Conservation (phyloP, 306 rosid genomes). For the Comarum palustre region DNA sequence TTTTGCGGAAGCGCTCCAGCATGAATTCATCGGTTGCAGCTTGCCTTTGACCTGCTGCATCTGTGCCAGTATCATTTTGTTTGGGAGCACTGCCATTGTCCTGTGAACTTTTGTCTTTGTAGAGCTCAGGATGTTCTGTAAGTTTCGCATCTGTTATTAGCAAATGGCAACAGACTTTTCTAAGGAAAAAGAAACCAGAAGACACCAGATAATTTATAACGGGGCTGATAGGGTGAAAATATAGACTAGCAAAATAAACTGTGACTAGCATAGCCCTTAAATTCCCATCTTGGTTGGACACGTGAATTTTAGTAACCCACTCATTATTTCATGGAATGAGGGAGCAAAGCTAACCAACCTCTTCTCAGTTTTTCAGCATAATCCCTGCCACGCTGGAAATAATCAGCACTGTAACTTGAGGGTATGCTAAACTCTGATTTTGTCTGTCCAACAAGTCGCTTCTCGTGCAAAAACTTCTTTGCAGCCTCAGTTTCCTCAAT, state of each 20-base stretch:
- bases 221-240: not conserved
- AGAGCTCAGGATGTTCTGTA: slow-evolving; percentile 96
- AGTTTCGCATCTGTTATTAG: slow-evolving; percentile 26
- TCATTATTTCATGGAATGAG: not conserved
- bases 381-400: slow-evolving; percentile 98
- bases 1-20: slow-evolving; percentile 92
- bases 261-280: not conserved
- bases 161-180: not conserved
- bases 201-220: not conserved
- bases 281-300: not conserved
- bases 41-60: slow-evolving; percentile 72
- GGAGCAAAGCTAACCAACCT: slow-evolving; percentile 44
- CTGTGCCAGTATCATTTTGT: slow-evolving; percentile 51
- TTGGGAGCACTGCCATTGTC: slow-evolving; percentile 59
- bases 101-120: slow-evolving; percentile 66
- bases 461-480: slow-evolving; percentile 88
- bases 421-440: slow-evolving; percentile 89
- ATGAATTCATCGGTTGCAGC: slow-evolving; percentile 93
- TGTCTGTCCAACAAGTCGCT: slow-evolving; percentile 72
- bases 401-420: slow-evolving; percentile 90
- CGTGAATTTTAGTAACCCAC: not conserved
- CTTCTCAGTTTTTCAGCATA: slow-evolving; percentile 96
- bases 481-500: slow-evolving; percentile 99
- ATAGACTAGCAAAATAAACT: not conserved
- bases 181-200: slow-evolving; percentile 4